phyloP scores from a whole-genome alignment of 768 basidiomycete genomes.

The Lactarius vividus region DNA sequence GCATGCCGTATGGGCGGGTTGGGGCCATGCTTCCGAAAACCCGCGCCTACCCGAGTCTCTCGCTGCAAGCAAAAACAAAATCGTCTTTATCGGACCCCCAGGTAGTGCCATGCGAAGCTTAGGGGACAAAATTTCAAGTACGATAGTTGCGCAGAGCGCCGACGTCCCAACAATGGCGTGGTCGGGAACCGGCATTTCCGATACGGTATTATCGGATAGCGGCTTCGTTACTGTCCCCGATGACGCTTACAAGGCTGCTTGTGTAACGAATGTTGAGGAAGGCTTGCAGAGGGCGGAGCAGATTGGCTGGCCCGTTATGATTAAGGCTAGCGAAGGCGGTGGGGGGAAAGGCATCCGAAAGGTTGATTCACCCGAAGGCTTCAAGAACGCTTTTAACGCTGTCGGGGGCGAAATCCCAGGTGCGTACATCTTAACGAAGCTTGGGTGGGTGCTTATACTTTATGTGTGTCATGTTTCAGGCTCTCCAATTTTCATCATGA shows the following conservation, averaged over 20 bases:
- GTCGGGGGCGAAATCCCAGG: slow-evolving; percentile 97
- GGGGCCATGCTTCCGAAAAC: slow-evolving; percentile 99
- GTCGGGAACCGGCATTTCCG: slow-evolving; percentile 92
- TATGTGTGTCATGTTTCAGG: slow-evolving; percentile 44
- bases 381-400: slow-evolving; percentile 93
- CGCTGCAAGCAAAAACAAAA: slow-evolving; percentile 88
- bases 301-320: slow-evolving; percentile 98
- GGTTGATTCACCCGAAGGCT: slow-evolving; percentile 80
- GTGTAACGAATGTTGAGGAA: slow-evolving; percentile 83
- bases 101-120: slow-evolving; percentile 98
- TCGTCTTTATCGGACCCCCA: slow-evolving; percentile 98
- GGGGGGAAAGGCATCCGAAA: slow-evolving; percentile 99
- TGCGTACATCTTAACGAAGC: slow-evolving; percentile 36
- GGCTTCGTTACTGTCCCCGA: slow-evolving; percentile 97
- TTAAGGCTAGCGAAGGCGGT: slow-evolving; percentile 98
- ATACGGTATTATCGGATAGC: slow-evolving; percentile 77
- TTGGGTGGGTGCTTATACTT: slow-evolving; percentile 17
- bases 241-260: slow-evolving; percentile 82
- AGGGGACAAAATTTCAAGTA: slow-evolving; percentile 99
- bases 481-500: slow-evolving; percentile 99
- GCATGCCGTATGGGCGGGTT: slow-evolving; percentile 99
- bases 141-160: slow-evolving; percentile 97
- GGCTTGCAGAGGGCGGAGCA: slow-evolving; percentile 78
- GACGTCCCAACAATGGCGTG: slow-evolving; percentile 98
- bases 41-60: slow-evolving; percentile 94